Base-by-base conservation (phyloP, 148 eudicot species). In the Amaranthus palmeri region DNA sequence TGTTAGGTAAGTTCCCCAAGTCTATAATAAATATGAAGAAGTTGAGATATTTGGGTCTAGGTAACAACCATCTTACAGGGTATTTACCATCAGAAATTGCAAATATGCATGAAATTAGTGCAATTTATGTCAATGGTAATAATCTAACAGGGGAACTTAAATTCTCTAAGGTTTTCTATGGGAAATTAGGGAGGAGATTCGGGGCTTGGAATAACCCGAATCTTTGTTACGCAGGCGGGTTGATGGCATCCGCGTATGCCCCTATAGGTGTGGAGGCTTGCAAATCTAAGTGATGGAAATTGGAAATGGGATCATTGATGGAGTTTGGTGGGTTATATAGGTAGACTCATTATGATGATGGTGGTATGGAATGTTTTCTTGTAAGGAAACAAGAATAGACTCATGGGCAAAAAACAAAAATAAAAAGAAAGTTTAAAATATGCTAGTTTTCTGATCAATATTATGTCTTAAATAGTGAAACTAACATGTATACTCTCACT, bases 151-250 rank as follows among this genome's bases (percentile, higher is more conserved):
- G 99, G 6, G 82, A 77, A 77, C 80, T 95, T 67, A 73, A 78
- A 49, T 90, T 89, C 72, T 62, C 90, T 3, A 77, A 63, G 67
- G 8, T 47, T 64, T 95, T 95, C 72, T 92, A 89, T 79, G 79
- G 70, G 74, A 88, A 75, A 82, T 69, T 95, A 90, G 96, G 97
- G 41, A 85, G 93, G 81, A 74, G 93, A 12, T 92, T 95, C 73
- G 88, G 90, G 83, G 93, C 92, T 14, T 90, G 86, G 96, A 77
- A 77, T 17, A 95, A 95, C 74, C 80, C 92, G 13, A 85, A 82
- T 75, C 86, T 95, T 47, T 95, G 99, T 75, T 86, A 83, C 74
- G 71, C 77, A 36, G 8, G 68, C 6, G 86, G 73, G 43, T 57
- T 65, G 59, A 57, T 51, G 42, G 73, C 84, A 14, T 49, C 70